These are phyloP conservation scores for Lolium rigidum DNA, from an alignment of 176 grass and related monocot species.

Conservation along the genomic window DNA sequence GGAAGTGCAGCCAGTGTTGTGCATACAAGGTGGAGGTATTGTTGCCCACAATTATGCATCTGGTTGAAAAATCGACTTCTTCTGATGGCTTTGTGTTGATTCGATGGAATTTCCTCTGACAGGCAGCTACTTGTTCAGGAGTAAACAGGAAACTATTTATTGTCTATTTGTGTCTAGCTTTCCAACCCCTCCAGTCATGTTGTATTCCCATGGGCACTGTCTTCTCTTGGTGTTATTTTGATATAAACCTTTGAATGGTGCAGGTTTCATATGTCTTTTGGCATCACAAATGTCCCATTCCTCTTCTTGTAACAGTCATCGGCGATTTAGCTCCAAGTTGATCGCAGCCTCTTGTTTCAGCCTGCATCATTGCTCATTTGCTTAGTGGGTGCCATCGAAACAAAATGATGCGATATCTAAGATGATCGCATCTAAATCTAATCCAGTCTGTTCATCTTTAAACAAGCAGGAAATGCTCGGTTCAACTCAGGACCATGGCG, in stretches of 20 bases:
- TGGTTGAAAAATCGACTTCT: not conserved
- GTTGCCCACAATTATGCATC: not conserved
- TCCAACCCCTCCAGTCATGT: not conserved
- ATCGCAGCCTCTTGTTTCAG: constrained; percentile 28
- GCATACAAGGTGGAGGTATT: not conserved
- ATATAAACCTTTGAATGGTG: constrained; percentile 1
- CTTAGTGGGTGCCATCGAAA: constrained; percentile 13
- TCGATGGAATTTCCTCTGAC: not conserved
- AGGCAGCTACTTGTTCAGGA: not conserved
- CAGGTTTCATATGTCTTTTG: constrained; percentile 7
- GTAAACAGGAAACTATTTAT: no score
- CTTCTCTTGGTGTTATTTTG: not conserved
- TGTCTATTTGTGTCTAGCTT: not conserved
- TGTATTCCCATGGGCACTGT: not conserved
- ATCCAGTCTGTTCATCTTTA: constrained; percentile 28
- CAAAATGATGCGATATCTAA: constrained; percentile 29
- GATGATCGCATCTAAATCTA: constrained; percentile 45
- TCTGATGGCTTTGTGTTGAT: not conserved
- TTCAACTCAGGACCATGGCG: constrained; percentile 27
- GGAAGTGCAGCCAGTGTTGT: not conserved
- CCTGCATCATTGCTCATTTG: not conserved
- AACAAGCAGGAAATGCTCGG: constrained; percentile 34
- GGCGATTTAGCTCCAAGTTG: constrained; percentile 5
- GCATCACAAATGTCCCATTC: not conserved
- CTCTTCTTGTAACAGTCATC: constrained; percentile 29